Evolutionary conservation across 2,329 filamentous ascomycete species (phyloP).

Genomic region (Colletotrichum phormii): DNA sequence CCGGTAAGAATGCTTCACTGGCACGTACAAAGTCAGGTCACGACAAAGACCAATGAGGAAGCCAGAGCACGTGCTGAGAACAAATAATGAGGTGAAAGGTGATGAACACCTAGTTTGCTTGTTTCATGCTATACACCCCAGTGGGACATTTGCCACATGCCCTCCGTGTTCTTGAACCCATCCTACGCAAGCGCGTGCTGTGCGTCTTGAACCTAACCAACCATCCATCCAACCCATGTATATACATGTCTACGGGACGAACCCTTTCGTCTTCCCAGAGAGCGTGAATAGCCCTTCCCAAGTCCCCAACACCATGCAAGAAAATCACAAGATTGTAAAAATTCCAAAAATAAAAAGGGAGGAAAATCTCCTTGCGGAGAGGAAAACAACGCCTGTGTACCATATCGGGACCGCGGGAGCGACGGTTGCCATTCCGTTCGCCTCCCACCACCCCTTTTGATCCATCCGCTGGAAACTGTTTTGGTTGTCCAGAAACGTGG

Average conservation of each 20-base stretch:
- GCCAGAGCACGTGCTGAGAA: not conserved
- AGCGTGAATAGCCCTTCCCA: not conserved
- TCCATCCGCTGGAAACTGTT: not conserved
- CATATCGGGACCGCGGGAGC: not conserved
- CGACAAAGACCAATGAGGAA: not conserved
- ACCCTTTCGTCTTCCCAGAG: not conserved
- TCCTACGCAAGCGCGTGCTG: not conserved
- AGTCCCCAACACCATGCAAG: slow-evolving; percentile 34
- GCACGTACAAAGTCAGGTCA: not conserved
- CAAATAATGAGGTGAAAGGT: not conserved
- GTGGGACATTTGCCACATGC: not conserved
- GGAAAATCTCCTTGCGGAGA: slow-evolving; percentile 24
- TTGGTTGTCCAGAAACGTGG: slow-evolving; percentile 27
- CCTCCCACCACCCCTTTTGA: slow-evolving; percentile 12
- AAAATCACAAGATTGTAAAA: not conserved
- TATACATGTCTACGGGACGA: slow-evolving; percentile 25
- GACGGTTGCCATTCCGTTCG: slow-evolving; percentile 10
- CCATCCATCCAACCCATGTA: slow-evolving; percentile 8
- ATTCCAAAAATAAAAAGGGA: not conserved
- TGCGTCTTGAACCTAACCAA: not conserved
- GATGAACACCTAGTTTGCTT: not conserved
- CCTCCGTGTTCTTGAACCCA: not conserved
- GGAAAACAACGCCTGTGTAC: slow-evolving; percentile 24
- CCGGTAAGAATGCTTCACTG: not conserved
- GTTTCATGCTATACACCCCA: not conserved